Evolutionary conservation across 2,329 filamentous ascomycete species (phyloP).

Genomic region (Fusarium annulatum): DNA sequence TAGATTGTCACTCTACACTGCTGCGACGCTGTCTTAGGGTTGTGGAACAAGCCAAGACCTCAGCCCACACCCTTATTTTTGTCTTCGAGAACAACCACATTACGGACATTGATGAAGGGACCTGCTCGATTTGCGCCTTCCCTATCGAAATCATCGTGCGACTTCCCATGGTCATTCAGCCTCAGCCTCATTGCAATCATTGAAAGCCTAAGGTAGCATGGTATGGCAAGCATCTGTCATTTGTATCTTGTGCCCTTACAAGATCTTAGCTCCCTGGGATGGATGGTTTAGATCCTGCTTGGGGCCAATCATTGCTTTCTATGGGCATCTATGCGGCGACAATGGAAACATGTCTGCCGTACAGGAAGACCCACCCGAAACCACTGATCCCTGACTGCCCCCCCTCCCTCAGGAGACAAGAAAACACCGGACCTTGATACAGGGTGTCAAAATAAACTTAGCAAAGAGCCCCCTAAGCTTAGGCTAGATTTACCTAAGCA

Average conservation of each 20-base stretch:
- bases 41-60: slow-evolving; percentile 30
- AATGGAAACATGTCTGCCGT: slow-evolving; percentile 46
- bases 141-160: neutral
- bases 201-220: neutral
- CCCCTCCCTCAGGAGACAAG: neutral
- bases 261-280: slow-evolving; percentile 36
- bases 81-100: neutral
- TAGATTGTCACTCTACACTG: slow-evolving; percentile 25
- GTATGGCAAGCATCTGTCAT: slow-evolving; percentile 12
- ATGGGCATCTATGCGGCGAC: slow-evolving; percentile 44
- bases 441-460: neutral
- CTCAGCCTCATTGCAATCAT: slow-evolving; percentile 9
- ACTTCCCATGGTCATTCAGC: neutral
- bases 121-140: neutral
- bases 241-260: slow-evolving; percentile 25
- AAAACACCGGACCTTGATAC: neutral
- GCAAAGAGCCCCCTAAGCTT: neutral
- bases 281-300: slow-evolving; percentile 27
- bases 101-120: neutral
- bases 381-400: slow-evolving; percentile 36
- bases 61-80: slow-evolving; percentile 17
- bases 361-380: slow-evolving; percentile 44
- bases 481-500: neutral
- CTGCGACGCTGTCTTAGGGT: slow-evolving; percentile 21
- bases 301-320: slow-evolving; percentile 38